Evolutionary conservation across 805 yeast genomes (phyloP).

Genomic region (Spathaspora gorwiae): DNA sequence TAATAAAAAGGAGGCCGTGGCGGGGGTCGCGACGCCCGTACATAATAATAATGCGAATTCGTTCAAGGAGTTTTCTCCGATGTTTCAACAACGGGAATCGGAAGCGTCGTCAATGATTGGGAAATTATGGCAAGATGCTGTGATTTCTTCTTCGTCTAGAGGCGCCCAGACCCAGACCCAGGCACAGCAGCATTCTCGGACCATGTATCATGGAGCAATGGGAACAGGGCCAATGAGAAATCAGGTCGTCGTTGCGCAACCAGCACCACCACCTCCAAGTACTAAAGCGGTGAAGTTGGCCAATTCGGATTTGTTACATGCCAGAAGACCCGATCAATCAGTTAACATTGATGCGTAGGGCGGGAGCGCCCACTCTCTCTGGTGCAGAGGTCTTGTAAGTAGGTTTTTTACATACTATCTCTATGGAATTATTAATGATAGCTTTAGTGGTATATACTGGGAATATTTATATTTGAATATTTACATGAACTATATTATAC

Average conservation of each 20-base stretch:
- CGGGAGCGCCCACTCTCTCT: no score
- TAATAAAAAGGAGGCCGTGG: conserved; percentile 1
- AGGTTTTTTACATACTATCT: no score
- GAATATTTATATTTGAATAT: no score
- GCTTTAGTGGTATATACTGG: no score
- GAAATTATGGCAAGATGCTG: conserved; percentile 40
- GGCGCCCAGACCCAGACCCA: no score
- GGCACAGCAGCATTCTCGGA: not conserved
- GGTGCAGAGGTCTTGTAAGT: no score
- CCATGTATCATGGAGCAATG: no score
- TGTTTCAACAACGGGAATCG: conserved; percentile 26
- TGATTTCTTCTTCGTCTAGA: conserved; percentile 13
- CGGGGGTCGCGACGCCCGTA: no score
- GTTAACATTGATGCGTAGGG: no score
- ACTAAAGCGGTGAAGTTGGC: conserved; percentile 35
- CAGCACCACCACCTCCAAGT: conserved; percentile 17
- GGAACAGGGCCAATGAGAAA: not conserved
- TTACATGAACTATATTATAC: no score
- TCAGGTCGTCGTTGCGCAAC: not conserved
- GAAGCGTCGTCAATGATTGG: conserved; percentile 22
- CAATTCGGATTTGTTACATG: not conserved
- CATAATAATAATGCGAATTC: conserved; percentile 29
- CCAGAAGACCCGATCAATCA: no score
- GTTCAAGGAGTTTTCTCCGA: conserved; percentile 31
- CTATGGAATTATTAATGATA: no score